Percentiles rank a stretch among this genome's conserved stretches.
Conservation (phyloP, 225 moss, liverwort and hornwort genomes). For the Asterella californica region DNA sequence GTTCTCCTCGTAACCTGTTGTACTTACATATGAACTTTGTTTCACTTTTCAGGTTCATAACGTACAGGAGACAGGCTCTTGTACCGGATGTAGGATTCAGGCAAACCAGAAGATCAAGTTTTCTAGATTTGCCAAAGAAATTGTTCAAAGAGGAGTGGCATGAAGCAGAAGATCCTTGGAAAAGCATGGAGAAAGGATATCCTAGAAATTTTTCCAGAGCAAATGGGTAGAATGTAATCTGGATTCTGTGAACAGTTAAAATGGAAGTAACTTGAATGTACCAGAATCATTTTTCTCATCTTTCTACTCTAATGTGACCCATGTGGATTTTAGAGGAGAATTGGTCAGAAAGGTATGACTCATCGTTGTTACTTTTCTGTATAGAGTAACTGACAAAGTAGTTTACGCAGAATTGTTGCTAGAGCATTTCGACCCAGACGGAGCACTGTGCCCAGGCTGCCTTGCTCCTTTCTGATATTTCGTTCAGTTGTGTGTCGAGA, state of each 20-base stretch:
- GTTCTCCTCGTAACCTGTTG: background rate
- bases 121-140: slow-evolving; percentile 14
- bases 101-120: slow-evolving; percentile 18
- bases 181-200: background rate
- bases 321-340: no score
- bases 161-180: slow-evolving; percentile 15
- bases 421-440: no score
- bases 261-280: background rate
- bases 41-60: slow-evolving; percentile 28
- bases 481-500: no score
- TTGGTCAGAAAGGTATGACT: no score
- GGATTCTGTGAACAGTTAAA: background rate
- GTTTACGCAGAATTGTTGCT: no score
- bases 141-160: slow-evolving; percentile 21
- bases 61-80: slow-evolving; percentile 11
- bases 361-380: no score
- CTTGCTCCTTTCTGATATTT: no score
- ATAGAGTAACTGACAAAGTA: no score
- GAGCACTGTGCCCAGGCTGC: no score
- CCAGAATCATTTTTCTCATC: background rate
- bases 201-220: background rate
- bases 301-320: no score
- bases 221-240: background rate
- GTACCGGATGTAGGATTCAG: slow-evolving; percentile 16
- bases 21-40: background rate